Base-by-base conservation (phyloP, 306 rosid species). In the Styphnolobium japonicum region DNA sequence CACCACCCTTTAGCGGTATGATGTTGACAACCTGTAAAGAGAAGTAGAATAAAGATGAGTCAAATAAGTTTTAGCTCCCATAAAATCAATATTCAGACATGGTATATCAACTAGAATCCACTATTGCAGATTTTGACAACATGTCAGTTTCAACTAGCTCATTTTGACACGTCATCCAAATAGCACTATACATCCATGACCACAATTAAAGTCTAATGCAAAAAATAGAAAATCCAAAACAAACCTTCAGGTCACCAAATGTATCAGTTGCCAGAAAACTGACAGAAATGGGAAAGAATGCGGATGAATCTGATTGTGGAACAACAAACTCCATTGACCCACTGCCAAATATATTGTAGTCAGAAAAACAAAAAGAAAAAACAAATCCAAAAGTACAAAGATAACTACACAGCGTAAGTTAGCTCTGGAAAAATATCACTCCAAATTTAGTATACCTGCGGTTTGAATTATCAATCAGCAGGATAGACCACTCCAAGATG, bases 281-380 rank as follows among this genome's bases (percentile, higher is more conserved):
- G 14, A 92, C 94, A 60, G 97, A 92, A 79, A 94, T 92, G 65
- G 97, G 97, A 76, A 94, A 92, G 85, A 94, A 94, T 62, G 85
- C 74, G 23, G 97, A 92, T 76, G 98, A 84, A 81, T 95, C 98
- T 14, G 92, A 87, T 63, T 84, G 91, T 15, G 98, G 98, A 85
- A 95, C 97, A 75, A 92, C 98, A 78, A 95, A 95, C 81, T 92
- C 97, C 97, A 92, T 77, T 1, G 98, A 91, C 61, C 98, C 98
- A 84, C 98, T 95, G 92, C 81, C 80, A 88, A 75, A 55, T 43
- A 39, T 60, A 79, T 12, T 49, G n/a, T 68, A 43, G 71, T 79
- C 78, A 80, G 71, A 82, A 34, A n/a, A n/a, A n/a, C n/a, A n/a
- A n/a, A n/a, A n/a, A n/a, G n/a, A n/a, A n/a, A 49, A 86, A 34